Base-by-base conservation (phyloP, 2,329 filamentous ascomycete genomes). In the Exserohilum turcica region DNA sequence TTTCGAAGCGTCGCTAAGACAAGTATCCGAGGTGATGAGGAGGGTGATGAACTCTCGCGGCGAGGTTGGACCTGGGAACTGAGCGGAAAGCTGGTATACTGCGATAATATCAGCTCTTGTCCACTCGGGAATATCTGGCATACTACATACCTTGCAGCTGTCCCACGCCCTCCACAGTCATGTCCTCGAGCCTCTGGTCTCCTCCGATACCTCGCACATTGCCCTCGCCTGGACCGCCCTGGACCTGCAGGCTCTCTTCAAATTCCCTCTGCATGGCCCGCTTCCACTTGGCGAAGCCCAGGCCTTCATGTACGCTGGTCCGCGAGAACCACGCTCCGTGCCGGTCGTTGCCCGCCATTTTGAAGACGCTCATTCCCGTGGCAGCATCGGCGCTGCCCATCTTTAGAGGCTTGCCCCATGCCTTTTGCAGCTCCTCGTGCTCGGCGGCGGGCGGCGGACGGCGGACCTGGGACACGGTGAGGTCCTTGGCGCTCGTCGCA, bases 311-410 rank as follows among this genome's bases (percentile, higher is more conserved):
- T 16, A 96, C 80, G 70, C 91, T 96, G 43, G 89, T 81, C 49
- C 93, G 80, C 19, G 91, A 91, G 74, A 97, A 97, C 93, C 93
- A 97, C 6, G 89, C 82, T 2, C 92, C 93, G 60, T 87, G 87
- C 32, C 91, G 86, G 73, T 97, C 93, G 64, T 90, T 88, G 2
- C 88, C 85, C 0, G 82, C 78, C 54, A 94, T 81, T 73, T 95
- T 96, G 77, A 89, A 96, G 19, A 97, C 86, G 49, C 80, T 82
- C 57, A 97, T 86, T 0, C 82, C 86, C 7, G 91, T 79, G 0
- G 91, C 89, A 66, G 95, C 94, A 16, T 92, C 87, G 61, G 82
- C 86, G 3, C 83, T 75, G 36, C 82, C 85, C 49, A 91, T 76
- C 74, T 91, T 93, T 67, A 92, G 77, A 36, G 91, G 88, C 73